Base-by-base conservation (phyloP, 2,329 filamentous ascomycete species). In the Lachnellula cervina region DNA sequence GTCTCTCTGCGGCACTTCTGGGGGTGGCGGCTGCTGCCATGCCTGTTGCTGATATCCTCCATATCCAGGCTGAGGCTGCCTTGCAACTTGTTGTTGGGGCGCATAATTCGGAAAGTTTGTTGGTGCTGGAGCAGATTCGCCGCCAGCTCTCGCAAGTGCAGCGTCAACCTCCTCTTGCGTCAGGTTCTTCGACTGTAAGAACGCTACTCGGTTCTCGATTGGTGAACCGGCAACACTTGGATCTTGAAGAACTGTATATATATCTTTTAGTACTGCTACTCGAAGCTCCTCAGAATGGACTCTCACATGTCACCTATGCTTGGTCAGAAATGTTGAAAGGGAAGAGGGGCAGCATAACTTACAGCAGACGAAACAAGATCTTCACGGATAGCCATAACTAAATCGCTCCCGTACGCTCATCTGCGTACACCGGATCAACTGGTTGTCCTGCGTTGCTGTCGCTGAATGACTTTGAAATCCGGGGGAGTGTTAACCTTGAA, bases 121-220 rank as follows among this genome's bases (percentile, higher is more conserved):
- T 70, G 59, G 66, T 61, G 53, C 69, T 68, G 74, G 72, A 35
- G 76, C 73, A 45, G 76, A 70, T 63, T 80, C 81, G 66, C 84
- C 84, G 61, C 87, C 85, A 47, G 84, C 84, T 67, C 93, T 85
- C 43, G 89, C 81, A 63, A 99, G 80, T 16, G 95, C 89, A 38
- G 83, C 79, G 69, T 94, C 89, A 67, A 99, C 88, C 74, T 99
- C 95, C 73, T 97, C 93, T 71, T 94, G 89, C 0, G 93, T 97
- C 53, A 99, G 81, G 72, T 99, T 97, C 76, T 99, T 99, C 7
- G 92, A 95, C 72, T 92, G 89, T 19, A 99, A 80, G 66, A 99
- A 99, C 8, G 91, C 88, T 57, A 97, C 82, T 62, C 90, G 86
- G 73, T 94, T 97, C 69, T 97, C 94, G 59, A 96, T 76, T n/a